A percentile compares a stretch with the other conserved stretches of the same genome.
Conservation (phyloP, 768 basidiomycete genomes). For the Gyrodon lividus region DNA sequence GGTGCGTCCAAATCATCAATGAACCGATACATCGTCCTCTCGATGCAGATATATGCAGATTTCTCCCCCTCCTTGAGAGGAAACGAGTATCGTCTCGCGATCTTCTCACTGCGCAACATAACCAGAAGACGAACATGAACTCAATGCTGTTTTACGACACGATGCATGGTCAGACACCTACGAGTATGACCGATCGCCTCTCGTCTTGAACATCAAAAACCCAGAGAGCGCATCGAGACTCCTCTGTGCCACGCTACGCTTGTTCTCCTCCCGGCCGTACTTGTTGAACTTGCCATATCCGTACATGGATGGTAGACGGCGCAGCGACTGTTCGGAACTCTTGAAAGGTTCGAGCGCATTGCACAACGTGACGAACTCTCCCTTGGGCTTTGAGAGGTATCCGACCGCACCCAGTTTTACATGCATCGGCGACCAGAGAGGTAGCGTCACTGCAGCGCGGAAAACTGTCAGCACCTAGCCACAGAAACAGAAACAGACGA, state of each 20-base stretch:
- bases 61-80: conserved; percentile 65
- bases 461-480: neutral
- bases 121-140: neutral
- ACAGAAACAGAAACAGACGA: conserved; percentile 13
- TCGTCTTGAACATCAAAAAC: conserved; percentile 44
- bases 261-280: conserved; percentile 46
- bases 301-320: conserved; percentile 54
- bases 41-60: conserved; percentile 64
- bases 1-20: conserved; percentile 62
- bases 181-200: conserved; percentile 37
- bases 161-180: conserved; percentile 26
- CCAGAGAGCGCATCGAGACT: conserved; percentile 54
- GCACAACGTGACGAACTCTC: conserved; percentile 69
- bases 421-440: conserved; percentile 67
- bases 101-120: conserved; percentile 36
- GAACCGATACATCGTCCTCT: conserved; percentile 68
- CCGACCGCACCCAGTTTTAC: conserved; percentile 74
- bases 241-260: conserved; percentile 57
- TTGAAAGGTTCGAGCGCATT: conserved; percentile 60
- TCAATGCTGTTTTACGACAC: neutral
- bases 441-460: conserved; percentile 51
- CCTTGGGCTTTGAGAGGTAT: conserved; percentile 65
- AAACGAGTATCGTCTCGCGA: conserved; percentile 54
- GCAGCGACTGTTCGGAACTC: conserved; percentile 42
- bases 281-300: conserved; percentile 61